Evolutionary conservation across 2,329 filamentous ascomycete species (phyloP), one percentile per base, ranked within the genome.

Genomic region (Aspergillus bombycis): DNA sequence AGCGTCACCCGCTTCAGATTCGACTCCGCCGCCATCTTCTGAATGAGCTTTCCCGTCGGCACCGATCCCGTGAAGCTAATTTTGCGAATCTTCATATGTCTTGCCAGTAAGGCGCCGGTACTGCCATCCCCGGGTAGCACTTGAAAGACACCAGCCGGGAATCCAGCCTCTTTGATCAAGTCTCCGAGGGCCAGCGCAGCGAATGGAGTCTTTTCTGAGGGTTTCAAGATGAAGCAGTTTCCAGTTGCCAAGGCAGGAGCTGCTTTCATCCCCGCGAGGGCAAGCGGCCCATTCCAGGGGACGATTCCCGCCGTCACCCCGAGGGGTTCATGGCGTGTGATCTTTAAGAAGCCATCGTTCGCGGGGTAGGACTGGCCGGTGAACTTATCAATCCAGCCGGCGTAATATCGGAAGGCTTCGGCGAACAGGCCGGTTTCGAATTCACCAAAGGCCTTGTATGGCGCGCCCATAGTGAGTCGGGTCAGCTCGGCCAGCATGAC

Each of bases 151-250:
- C 86, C 86, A 28, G 84, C 81, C 0, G 85, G 84, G 56, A 88
- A 83, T 1, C 84, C 84, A 12, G 84, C 83, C 64, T 83, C 74
- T 59, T 78, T 73, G n/a, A 85, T 82, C 14, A 88, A 73, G 43
- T 69, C 54, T 0, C 68, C 84, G 9, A 88, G 70, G 1, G 80
- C 77, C 6, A 85, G 75, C 0, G 83, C 83, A 1, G 82, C 67
- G 0, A 77, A 82, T 11, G 87, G 82, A 0, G 85, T 85, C 5
- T 83, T 83, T 73, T 91, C 88, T 1, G 88, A 88, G 2, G 87
- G 86, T 12, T 91, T 91, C 41, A 85, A 80, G 19, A 93, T 82
- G 83, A 93, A 88, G 2, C 87, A 85, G 72, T 89, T 91, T 1
- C 89, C 89, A 2, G 88, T 87, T 1, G 88, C 89, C 34, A 91